These are phyloP conservation scores for Elsinoe australis DNA, from an alignment of 2,329 filamentous ascomycete species.

Conservation along the genomic window DNA sequence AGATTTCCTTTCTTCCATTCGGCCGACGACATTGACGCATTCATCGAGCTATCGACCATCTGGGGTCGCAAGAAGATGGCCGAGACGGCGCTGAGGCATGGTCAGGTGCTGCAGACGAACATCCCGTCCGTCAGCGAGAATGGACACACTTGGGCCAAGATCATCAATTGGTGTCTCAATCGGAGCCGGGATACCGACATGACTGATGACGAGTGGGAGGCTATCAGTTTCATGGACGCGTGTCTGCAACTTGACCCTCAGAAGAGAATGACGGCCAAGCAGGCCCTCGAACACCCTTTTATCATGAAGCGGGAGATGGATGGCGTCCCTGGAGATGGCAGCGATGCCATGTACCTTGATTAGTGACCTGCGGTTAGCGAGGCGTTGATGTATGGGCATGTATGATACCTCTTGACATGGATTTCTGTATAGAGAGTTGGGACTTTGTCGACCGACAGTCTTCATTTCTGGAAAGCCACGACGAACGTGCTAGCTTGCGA, in stretches of 20 bases:
- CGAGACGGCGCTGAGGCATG: slow-evolving; percentile 71
- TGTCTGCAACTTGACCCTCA: slow-evolving; percentile 71
- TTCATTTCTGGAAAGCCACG: not conserved
- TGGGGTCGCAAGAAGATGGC: slow-evolving; percentile 84
- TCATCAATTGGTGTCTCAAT: slow-evolving; percentile 89
- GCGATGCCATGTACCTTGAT: slow-evolving; percentile 33
- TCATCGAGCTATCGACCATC: slow-evolving; percentile 95
- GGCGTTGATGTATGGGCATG: not conserved
- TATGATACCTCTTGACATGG: not conserved
- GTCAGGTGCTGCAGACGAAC: slow-evolving; percentile 83
- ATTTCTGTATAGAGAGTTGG: too few species aligned
- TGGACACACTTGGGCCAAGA: slow-evolving; percentile 84
- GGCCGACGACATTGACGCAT: slow-evolving; percentile 92
- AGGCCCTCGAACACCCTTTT: slow-evolving; percentile 68
- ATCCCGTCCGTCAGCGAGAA: slow-evolving; percentile 82
- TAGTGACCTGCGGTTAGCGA: not conserved
- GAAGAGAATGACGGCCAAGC: slow-evolving; percentile 64
- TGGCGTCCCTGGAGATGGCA: slow-evolving; percentile 32
- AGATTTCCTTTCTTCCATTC: slow-evolving; percentile 98
- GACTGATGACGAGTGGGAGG: slow-evolving; percentile 60
- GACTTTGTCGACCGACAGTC: too few species aligned
- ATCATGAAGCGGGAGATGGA: slow-evolving; percentile 34
- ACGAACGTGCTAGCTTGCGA: too few species aligned
- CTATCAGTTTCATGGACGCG: slow-evolving; percentile 61
- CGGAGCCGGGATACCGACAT: slow-evolving; percentile 52